These are phyloP conservation scores for Calonectria henricotiae DNA, from an alignment of 2,329 filamentous ascomycete species.

Conservation along the genomic window DNA sequence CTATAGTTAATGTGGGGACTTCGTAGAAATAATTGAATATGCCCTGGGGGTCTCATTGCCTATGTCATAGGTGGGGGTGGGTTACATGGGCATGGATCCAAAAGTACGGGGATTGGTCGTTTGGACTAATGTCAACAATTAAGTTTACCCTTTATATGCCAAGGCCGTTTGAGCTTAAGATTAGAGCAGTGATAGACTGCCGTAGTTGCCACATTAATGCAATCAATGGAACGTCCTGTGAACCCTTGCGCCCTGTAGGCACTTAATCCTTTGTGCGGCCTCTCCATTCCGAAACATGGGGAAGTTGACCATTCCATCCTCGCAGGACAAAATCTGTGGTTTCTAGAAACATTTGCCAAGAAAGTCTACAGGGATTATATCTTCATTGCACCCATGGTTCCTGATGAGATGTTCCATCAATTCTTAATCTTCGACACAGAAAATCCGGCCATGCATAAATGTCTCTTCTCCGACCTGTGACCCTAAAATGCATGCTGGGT, in stretches of 20 bases:
- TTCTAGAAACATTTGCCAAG: background rate
- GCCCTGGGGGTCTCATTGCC: background rate
- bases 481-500: no score
- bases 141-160: background rate
- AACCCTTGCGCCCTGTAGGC: background rate
- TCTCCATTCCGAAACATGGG: no score
- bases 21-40: background rate
- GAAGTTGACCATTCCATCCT: background rate
- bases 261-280: background rate
- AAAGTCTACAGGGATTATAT: background rate
- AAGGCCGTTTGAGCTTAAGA: background rate
- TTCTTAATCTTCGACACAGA: background rate
- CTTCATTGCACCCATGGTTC: no score
- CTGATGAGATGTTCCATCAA: no score
- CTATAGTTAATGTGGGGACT: background rate
- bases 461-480: no score
- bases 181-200: background rate
- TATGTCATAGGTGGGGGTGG: background rate
- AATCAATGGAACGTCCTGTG: background rate
- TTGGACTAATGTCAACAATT: background rate
- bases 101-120: background rate
- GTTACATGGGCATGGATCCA: background rate
- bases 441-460: background rate
- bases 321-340: background rate
- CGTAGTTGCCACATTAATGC: background rate